phyloP scores from a whole-genome alignment of 2,329 filamentous ascomycete species.

The Apiospora sp. region DNA sequence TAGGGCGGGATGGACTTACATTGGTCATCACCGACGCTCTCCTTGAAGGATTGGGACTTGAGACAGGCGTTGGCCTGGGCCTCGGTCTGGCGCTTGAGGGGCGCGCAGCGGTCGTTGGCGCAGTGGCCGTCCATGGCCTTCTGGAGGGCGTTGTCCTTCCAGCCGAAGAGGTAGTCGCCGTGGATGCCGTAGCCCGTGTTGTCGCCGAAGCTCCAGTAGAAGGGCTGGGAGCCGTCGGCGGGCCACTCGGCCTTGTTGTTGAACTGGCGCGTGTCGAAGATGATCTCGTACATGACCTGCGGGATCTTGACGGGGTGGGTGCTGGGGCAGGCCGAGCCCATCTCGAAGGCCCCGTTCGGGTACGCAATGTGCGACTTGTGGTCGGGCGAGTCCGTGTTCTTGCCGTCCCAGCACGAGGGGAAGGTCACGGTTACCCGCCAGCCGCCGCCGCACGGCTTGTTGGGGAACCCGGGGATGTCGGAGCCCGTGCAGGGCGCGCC shows the following conservation, averaged over 20 bases:
- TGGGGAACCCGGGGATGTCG: constrained; percentile 41
- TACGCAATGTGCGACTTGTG: constrained; percentile 43
- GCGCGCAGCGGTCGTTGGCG: constrained; percentile 42
- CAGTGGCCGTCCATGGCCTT: constrained; percentile 45
- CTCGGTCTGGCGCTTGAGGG: constrained; percentile 42
- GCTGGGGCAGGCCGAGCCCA: constrained; percentile 39
- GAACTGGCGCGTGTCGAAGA: constrained; percentile 48
- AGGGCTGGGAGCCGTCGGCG: constrained; percentile 43
- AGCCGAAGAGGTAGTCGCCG: constrained; percentile 50
- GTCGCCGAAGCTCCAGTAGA: constrained; percentile 43
- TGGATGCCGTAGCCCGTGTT: constrained; percentile 47
- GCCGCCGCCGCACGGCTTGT: constrained; percentile 27
- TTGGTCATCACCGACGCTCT: constrained; percentile 36
- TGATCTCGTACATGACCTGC: constrained; percentile 52
- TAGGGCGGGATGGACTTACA: background rate
- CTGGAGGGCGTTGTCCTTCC: constrained; percentile 49
- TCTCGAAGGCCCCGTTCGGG: constrained; percentile 41
- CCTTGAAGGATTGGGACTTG: constrained; percentile 36
- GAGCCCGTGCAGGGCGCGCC: constrained; percentile 43
- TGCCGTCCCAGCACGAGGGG: constrained; percentile 42
- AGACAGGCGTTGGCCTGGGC: constrained; percentile 40
- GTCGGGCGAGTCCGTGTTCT: constrained; percentile 43
- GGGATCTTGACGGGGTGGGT: constrained; percentile 44
- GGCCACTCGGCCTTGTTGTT: constrained; percentile 46
- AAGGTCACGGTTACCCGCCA: constrained; percentile 16